phyloP scores from a whole-genome alignment of 179 eudicot species.

The Beta lomatogona region DNA sequence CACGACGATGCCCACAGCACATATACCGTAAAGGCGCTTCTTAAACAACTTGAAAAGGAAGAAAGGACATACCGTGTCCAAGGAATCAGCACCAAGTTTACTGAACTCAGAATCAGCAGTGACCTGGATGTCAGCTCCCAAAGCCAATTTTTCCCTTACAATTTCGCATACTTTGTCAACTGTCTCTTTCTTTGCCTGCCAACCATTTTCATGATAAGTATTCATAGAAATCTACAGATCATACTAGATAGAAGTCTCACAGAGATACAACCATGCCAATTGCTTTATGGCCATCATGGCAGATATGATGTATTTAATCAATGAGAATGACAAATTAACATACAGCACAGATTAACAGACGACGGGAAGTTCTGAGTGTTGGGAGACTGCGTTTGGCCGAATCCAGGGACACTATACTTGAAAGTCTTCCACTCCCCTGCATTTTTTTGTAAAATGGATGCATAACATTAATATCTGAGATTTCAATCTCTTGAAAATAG shows the following conservation, averaged over 20 bases:
- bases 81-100: constrained; percentile 35
- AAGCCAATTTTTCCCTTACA: constrained; percentile 15
- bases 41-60: too few species aligned
- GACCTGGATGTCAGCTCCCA: constrained; percentile 9
- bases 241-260: too few species aligned
- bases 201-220: background rate
- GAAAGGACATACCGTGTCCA: constrained; percentile 24
- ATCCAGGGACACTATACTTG: constrained; percentile 11
- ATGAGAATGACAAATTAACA: background rate
- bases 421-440: constrained; percentile 4
- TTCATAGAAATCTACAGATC: background rate
- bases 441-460: background rate
- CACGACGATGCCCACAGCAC: too few species aligned
- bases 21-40: too few species aligned
- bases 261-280: too few species aligned
- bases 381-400: constrained; percentile 12
- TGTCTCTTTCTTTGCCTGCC: constrained; percentile 19
- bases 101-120: constrained; percentile 32
- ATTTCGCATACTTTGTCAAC: constrained; percentile 12
- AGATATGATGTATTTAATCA: background rate
- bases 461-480: background rate
- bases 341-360: background rate
- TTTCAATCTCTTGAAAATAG: background rate
- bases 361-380: constrained; percentile 10
- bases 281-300: too few species aligned